Conservation (phyloP, 257 asterid genomes). For the Nicotiana knightiana region DNA sequence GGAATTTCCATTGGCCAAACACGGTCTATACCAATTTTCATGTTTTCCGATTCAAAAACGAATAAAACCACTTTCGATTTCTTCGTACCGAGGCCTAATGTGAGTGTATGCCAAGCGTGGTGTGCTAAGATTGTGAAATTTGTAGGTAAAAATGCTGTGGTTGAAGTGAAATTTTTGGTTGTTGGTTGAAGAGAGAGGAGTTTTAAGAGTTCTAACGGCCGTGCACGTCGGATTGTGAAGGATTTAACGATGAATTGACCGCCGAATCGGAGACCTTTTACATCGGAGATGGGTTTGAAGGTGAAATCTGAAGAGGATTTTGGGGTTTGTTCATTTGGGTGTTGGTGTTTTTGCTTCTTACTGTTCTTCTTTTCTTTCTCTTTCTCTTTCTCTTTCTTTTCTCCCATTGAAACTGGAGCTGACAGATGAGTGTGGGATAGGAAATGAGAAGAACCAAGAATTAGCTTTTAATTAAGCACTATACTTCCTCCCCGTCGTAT, state of each 20-base stretch:
- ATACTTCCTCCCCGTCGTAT: no score
- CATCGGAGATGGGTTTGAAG: constrained; percentile 60
- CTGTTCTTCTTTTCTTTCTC: constrained; percentile 24
- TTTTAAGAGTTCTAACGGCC: constrained; percentile 60
- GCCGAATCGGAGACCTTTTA: constrained; percentile 89
- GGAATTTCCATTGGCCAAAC: constrained; percentile 89
- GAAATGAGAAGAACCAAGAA: no score
- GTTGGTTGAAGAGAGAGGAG: constrained; percentile 58
- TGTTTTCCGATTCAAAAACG: constrained; percentile 73
- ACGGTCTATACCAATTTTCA: constrained; percentile 51
- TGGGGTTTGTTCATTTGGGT: constrained; percentile 65
- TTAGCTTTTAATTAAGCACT: no score
- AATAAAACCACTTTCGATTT: constrained; percentile 77
- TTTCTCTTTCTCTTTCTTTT: constrained; percentile 5
- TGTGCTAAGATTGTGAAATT: constrained; percentile 97
- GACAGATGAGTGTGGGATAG: no score
- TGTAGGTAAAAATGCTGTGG: constrained; percentile 75
- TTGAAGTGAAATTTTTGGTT: constrained; percentile 44
- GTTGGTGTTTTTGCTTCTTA: constrained; percentile 73
- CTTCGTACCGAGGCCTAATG: constrained; percentile 85
- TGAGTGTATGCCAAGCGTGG: constrained; percentile 97
- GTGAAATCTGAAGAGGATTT: constrained; percentile 54
- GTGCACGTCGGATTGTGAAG: constrained; percentile 83
- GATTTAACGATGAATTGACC: constrained; percentile 92
- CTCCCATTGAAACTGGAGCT: constrained; percentile 35